Conservation (phyloP, 805 yeast species). For the Alloascoidea hylecoeti region DNA sequence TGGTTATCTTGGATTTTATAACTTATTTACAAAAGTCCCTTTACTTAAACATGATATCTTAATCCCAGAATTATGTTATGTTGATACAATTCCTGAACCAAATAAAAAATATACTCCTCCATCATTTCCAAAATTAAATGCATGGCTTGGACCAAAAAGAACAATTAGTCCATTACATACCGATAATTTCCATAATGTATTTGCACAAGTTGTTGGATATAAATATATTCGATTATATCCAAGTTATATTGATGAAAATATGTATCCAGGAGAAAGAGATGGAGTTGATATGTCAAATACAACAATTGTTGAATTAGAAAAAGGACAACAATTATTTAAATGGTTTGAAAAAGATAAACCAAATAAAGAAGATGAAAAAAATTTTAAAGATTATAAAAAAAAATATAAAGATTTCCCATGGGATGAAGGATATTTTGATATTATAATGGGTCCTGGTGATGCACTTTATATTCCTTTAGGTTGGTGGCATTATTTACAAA, state of each 20-base stretch:
- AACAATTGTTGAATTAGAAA: constrained; percentile 11
- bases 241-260: constrained; percentile 3
- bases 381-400: constrained; percentile 8
- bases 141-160: constrained; percentile 13
- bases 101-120: constrained; percentile 1
- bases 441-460: constrained; percentile 13
- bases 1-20: constrained; percentile 12
- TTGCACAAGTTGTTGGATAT: constrained; percentile 13
- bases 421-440: constrained; percentile 9
- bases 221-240: constrained; percentile 12
- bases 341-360: not conserved
- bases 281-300: constrained; percentile 11
- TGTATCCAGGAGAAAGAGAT: constrained; percentile 7
- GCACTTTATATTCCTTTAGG: constrained; percentile 12
- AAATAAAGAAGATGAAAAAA: not conserved
- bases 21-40: constrained; percentile 10
- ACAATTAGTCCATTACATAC: constrained; percentile 14
- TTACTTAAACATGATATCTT: constrained; percentile 8
- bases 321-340: constrained; percentile 5
- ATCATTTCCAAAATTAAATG: constrained; percentile 6
- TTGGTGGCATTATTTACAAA: constrained; percentile 15
- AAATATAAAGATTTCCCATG: constrained; percentile 11
- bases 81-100: constrained; percentile 1
- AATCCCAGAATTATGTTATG: constrained; percentile 10
- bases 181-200: constrained; percentile 11